Base-by-base conservation (phyloP, 371 early-diverging fungal species). In the Lichtheimia ramosa region DNA sequence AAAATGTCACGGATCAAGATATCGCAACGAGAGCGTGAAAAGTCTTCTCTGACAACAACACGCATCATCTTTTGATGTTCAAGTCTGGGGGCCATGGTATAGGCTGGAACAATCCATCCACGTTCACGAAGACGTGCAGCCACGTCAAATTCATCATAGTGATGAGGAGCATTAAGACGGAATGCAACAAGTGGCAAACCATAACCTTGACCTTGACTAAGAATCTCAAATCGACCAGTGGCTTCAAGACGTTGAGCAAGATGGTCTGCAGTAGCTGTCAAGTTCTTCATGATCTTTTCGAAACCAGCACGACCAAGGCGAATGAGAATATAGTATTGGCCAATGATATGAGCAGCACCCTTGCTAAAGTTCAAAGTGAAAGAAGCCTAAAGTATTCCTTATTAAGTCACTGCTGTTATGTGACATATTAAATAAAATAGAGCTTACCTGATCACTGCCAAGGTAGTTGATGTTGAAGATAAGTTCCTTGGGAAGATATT, bases 281-380 rank as follows among this genome's bases (percentile, higher is more conserved):
- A 39, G 41, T 79, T 81, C 18, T 52, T 74, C 84, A 87, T 85
- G 55, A 89, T 82, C 63, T 81, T 72, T 15, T 56, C 40, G 71
- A 81, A 90, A 7, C 90, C 90, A 24, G 55, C 65, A 23, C 68
- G 69, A 3, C 88, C 90, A 16, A 83, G 72, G 48, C 89, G 83
- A 54, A 90, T 79, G 49, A 90, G 73, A 28, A 79, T 77, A 73
- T 89, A 90, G 69, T 90, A 90, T 64, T 89, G 89, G 14, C 79
- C 83, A 57, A 89, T 79, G 54, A 89, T 80, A 40, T 76, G 74
- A 52, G 83, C 73, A 14, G 87, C 81, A 13, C 84, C 79, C 56
- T 84, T 84, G 68, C 83, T 82, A 56, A 89, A 89, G 62, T 89
- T 89, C 53, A 89, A 80, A 8, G 90, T 89, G 57, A 87, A 88